Percentiles rank a stretch among this genome's conserved stretches.
Conservation (phyloP, 1,139 yeast genomes). For the Hansenula lynferdii region DNA sequence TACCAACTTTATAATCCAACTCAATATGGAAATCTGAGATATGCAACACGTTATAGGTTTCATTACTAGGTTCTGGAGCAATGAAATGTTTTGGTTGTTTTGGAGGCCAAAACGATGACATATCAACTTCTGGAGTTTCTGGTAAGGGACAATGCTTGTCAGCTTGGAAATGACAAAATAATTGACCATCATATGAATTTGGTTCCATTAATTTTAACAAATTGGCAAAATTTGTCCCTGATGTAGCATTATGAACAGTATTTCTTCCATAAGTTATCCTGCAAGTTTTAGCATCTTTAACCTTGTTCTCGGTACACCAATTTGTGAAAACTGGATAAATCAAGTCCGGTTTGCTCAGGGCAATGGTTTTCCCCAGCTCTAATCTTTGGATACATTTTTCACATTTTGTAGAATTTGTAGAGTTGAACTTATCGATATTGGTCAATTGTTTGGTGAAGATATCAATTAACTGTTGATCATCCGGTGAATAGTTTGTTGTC, state of each 20-base stretch:
- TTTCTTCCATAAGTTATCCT: constrained; percentile 27
- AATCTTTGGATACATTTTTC: constrained; percentile 36
- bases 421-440: background rate
- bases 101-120: constrained; percentile 39
- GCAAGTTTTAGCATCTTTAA: constrained; percentile 24
- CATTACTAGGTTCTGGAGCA: constrained; percentile 31
- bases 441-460: background rate
- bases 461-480: background rate
- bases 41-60: constrained; percentile 57
- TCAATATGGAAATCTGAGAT: constrained; percentile 62
- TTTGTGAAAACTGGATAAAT: constrained; percentile 35
- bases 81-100: constrained; percentile 29
- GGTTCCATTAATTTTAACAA: constrained; percentile 45
- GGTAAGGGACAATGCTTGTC: constrained; percentile 38
- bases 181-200: constrained; percentile 44
- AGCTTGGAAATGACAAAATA: constrained; percentile 47
- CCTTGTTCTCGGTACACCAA: constrained; percentile 34
- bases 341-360: constrained; percentile 36
- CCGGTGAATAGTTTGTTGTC: background rate
- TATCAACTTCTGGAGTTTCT: constrained; percentile 35
- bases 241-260: constrained; percentile 28
- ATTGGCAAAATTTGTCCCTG: constrained; percentile 43
- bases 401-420: constrained; percentile 25
- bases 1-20: constrained; percentile 48
- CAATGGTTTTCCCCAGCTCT: constrained; percentile 37